Base-by-base conservation (phyloP, 805 yeast genomes). In the Priceomyces haplophilus region DNA sequence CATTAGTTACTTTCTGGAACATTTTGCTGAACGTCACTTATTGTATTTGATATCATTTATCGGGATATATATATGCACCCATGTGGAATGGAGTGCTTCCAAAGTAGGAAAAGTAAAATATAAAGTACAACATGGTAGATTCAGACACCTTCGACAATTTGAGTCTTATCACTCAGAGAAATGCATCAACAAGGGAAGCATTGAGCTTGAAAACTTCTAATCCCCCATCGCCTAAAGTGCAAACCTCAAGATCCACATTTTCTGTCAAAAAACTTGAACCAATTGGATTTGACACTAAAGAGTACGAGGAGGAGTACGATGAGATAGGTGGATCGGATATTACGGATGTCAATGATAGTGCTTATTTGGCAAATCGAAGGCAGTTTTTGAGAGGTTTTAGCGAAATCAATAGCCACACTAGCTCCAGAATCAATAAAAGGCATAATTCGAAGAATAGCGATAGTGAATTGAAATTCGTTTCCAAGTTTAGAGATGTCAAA, bases 401-500 rank as follows among this genome's bases (percentile, higher is more conserved):
- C 7, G n/a, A 23, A 3, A 32, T 25, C 15, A 39, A 39, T 25
- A 15, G 25, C 11, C 38, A 12, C 17, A n/a, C 38, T 8, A 20
- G 6, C 30, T 12, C 35, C 35, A 35, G 43, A 36, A 10, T 30
- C 25, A 20, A 38, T 34, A 34, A 19, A 25, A 21, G 12, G 40
- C 35, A 25, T 38, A 44, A 33, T n/a, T 6, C 21, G 32, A 18
- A 24, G n/a, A 42, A 40, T 15, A 2, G 31, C 16, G 34, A 34
- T 19, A 37, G 29, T 16, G 34, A 21, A 43, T 65, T 29, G 52
- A 35, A 62, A 32, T 68, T 67, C 47, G 60, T 75, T 21, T 79
- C 83, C 3, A 69, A 76, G 42, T 80, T 80, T 53, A 72, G 74
- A 3, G 87, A 82, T 55, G 67, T 79, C 16, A 67, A 67, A 19